Conservation (phyloP, 108 stramenopile species). For the Epithemia pelagica region DNA sequence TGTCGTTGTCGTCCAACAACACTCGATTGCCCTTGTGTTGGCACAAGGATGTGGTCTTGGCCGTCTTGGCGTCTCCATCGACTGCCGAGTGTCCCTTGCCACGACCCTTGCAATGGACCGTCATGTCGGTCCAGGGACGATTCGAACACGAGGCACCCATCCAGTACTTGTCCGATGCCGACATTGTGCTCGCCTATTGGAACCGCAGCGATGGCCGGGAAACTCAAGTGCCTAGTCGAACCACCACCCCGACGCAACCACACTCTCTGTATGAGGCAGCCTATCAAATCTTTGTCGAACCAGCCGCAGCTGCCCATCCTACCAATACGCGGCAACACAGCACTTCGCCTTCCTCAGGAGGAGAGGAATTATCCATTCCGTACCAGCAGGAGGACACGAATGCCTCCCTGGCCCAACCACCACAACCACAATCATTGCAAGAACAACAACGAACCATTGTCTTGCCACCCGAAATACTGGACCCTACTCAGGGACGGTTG, state of each 20-base stretch:
- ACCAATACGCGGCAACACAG: too few species aligned
- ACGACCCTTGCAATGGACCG: neutral
- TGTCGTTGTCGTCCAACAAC: neutral
- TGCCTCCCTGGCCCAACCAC: neutral
- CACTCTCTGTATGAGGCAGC: neutral
- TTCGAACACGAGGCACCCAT: too few species aligned
- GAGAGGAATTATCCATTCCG: too few species aligned
- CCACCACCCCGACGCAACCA: neutral
- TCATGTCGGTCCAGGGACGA: neutral
- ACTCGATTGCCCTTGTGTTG: neutral
- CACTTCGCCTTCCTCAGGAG: neutral
- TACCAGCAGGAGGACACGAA: neutral
- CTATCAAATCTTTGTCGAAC: too few species aligned
- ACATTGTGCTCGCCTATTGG: neutral
- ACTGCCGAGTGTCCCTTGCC: too few species aligned
- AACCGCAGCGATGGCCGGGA: neutral
- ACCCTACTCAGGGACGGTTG: neutral
- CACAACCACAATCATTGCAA: too few species aligned
- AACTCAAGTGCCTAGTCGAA: neutral
- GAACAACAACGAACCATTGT: neutral
- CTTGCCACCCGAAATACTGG: neutral
- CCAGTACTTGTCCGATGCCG: neutral
- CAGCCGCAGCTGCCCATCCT: too few species aligned
- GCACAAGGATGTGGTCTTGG: too few species aligned
- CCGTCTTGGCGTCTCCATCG: too few species aligned